Conservation (phyloP, 2,329 filamentous ascomycete species). For the Venturia carpophila region DNA sequence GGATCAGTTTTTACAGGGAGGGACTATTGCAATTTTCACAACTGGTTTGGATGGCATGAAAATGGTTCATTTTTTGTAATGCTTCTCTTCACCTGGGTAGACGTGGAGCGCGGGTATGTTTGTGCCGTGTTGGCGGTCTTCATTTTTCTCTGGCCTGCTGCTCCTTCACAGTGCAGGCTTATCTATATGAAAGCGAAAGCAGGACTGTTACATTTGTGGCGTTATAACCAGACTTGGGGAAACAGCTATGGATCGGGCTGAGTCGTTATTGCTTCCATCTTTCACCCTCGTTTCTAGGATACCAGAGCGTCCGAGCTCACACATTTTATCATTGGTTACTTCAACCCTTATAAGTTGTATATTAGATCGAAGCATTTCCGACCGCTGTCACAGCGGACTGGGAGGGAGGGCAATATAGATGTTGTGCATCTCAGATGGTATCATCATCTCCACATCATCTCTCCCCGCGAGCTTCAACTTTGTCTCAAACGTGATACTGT, state of each 20-base stretch:
- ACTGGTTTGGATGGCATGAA: neutral
- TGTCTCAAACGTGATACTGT: neutral
- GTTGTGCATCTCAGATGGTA: neutral
- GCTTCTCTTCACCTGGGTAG: neutral
- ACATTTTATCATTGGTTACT: neutral
- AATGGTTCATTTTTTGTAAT: slow-evolving; percentile 10
- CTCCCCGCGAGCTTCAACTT: neutral
- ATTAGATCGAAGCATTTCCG: neutral
- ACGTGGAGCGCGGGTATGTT: neutral
- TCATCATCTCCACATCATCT: neutral
- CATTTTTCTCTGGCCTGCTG: neutral
- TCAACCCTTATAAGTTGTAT: neutral
- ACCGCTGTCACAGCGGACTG: neutral
- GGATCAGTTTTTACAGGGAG: neutral
- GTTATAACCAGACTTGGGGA: neutral
- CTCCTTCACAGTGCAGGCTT: neutral
- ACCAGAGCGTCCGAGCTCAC: slow-evolving; percentile 5
- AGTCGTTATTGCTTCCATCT: slow-evolving; percentile 1
- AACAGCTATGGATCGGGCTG: neutral
- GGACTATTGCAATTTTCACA: neutral
- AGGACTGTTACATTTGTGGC: neutral
- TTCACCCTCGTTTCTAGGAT: slow-evolving; percentile 13
- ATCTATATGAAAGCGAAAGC: neutral
- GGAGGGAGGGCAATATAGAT: neutral
- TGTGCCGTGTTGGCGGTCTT: neutral